Evolutionary conservation across 2,329 filamentous ascomycete genomes (phyloP).

Genomic region (Trichoderma lentiforme): DNA sequence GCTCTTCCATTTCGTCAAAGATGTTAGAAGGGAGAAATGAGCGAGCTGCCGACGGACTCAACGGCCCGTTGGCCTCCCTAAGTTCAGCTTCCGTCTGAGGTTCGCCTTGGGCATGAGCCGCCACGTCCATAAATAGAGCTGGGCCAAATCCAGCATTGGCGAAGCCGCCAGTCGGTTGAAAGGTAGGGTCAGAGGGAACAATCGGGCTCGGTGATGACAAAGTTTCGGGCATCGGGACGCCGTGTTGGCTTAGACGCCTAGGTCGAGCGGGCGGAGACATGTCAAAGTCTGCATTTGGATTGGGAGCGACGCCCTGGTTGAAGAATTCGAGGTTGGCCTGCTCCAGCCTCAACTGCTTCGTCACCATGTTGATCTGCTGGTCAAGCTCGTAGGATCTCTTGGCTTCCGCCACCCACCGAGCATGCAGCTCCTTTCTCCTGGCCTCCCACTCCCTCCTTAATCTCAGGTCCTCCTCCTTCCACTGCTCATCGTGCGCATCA

Average conservation of each 20-base stretch:
- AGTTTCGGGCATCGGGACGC: constrained; percentile 44
- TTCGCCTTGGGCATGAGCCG: constrained; percentile 37
- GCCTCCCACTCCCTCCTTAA: constrained; percentile 56
- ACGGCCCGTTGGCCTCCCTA: constrained; percentile 61
- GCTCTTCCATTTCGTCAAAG: constrained; percentile 60
- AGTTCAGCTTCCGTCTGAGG: constrained; percentile 60
- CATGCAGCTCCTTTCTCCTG: constrained; percentile 52
- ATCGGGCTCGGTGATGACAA: constrained; percentile 39
- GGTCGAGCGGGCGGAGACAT: constrained; percentile 38
- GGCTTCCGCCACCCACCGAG: constrained; percentile 45
- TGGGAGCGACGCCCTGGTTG: constrained; percentile 27
- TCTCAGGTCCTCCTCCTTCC: constrained; percentile 49
- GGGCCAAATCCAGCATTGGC: constrained; percentile 50
- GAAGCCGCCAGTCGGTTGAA: constrained; percentile 53
- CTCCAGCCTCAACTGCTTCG: constrained; percentile 45
- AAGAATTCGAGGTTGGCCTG: constrained; percentile 45
- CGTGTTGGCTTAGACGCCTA: constrained; percentile 47
- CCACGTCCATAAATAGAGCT: constrained; percentile 51
- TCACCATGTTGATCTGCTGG: constrained; percentile 43
- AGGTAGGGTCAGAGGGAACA: constrained; percentile 39
- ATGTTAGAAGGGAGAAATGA: constrained; percentile 68
- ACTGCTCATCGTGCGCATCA: constrained; percentile 58
- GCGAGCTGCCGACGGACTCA: constrained; percentile 70
- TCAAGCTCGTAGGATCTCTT: constrained; percentile 47
- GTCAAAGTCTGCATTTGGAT: constrained; percentile 48